A percentile compares a stretch with the other conserved stretches of the same genome.
Conservation (phyloP, 192 early-diverging fungal genomes). For the Haplosporangium gracile region DNA sequence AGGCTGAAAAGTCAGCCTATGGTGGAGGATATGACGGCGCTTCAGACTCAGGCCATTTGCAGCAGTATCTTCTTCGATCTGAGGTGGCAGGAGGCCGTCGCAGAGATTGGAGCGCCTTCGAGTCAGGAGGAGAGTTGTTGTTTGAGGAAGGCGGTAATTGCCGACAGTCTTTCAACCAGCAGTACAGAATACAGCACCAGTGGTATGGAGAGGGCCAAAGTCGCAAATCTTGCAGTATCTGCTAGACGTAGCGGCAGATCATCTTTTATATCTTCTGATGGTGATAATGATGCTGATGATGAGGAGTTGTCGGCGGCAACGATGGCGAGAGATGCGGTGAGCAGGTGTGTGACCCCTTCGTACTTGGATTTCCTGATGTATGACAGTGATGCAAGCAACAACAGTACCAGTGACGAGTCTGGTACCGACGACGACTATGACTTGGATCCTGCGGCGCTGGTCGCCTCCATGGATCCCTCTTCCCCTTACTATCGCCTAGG, state of each 20-base stretch:
- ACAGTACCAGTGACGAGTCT: constrained; percentile 9
- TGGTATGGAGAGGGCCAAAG: neutral
- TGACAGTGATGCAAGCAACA: constrained; percentile 13
- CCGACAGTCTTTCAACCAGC: neutral
- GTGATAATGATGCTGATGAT: neutral
- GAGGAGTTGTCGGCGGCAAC: neutral
- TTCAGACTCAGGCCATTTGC: constrained; percentile 5
- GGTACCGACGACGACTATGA: constrained; percentile 3
- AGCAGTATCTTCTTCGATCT: constrained; percentile 7
- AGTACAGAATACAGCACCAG: neutral
- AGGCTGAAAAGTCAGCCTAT: constrained; percentile 7
- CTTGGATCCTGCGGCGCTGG: constrained; percentile 14
- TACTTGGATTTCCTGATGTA: neutral
- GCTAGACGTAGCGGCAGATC: neutral
- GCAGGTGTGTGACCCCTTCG: neutral
- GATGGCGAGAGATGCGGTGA: neutral
- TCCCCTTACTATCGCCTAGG: neutral
- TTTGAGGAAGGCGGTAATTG: neutral
- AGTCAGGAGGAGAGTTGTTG: neutral
- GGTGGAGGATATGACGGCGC: neutral
- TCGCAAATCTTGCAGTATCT: neutral
- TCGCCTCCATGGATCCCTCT: constrained; percentile 5
- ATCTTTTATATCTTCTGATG: neutral
- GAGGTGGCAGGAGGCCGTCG: neutral
- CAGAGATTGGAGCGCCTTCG: neutral